Conservation (phyloP, 805 yeast genomes). For the Barnettozyma populi region DNA sequence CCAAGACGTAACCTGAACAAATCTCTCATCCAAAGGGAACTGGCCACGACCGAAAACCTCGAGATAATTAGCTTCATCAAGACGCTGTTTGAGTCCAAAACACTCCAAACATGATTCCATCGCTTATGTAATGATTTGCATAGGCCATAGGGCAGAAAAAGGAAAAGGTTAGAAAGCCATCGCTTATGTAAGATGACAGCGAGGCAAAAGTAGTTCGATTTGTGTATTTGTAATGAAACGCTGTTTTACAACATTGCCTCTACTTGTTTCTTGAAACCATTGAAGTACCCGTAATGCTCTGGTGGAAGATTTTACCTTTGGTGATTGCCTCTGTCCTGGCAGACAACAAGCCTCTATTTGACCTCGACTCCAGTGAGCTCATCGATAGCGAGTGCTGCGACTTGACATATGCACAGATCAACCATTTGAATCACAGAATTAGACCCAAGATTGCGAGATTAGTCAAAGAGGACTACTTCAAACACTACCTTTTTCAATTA, state of each 20-base stretch:
- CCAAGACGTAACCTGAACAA: slow-evolving; percentile 28
- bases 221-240: not conserved
- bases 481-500: slow-evolving; percentile 63
- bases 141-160: no score
- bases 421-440: slow-evolving; percentile 44
- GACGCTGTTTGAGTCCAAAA: slow-evolving; percentile 22
- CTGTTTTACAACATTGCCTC: not conserved
- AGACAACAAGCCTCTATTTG: slow-evolving; percentile 12
- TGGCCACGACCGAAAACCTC: slow-evolving; percentile 35
- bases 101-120: not conserved
- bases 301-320: slow-evolving; percentile 2
- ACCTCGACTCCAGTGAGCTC: slow-evolving; percentile 13
- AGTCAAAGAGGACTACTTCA: slow-evolving; percentile 74
- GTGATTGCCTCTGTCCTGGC: slow-evolving; percentile 3
- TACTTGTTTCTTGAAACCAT: not conserved
- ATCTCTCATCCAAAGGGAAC: slow-evolving; percentile 37
- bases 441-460: slow-evolving; percentile 53
- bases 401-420: slow-evolving; percentile 41
- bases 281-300: slow-evolving; percentile 1
- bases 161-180: no score
- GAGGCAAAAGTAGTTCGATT: slow-evolving; percentile 3
- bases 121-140: not conserved
- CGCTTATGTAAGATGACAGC: slow-evolving; percentile 6
- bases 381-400: slow-evolving; percentile 30
- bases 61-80: slow-evolving; percentile 36